Percentiles rank a stretch among this genome's conserved stretches.
Conservation (phyloP, 2,329 filamentous ascomycete genomes). For the Apiospora koreana region DNA sequence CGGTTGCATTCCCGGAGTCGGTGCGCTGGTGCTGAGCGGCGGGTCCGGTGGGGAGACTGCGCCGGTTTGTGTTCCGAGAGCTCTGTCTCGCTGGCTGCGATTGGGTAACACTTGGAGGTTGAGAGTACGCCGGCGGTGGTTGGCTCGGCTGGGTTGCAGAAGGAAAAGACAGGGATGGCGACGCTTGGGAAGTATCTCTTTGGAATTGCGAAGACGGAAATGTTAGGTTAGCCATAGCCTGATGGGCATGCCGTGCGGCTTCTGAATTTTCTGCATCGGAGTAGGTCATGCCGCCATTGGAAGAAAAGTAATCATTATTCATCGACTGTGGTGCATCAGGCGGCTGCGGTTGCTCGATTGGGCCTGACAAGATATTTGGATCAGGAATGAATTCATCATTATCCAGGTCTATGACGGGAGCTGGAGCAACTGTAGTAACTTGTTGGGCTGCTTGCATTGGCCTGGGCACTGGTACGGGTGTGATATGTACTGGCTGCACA, state of each 20-base stretch:
- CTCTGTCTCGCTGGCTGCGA: constrained; percentile 14
- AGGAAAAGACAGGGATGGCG: constrained; percentile 20
- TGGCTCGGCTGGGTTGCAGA: constrained; percentile 12
- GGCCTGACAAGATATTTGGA: constrained; percentile 31
- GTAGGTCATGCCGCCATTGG: constrained; percentile 13
- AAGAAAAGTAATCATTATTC: constrained; percentile 21
- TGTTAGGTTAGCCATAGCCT: constrained; percentile 8
- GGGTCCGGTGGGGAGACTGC: constrained; percentile 10
- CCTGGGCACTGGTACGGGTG: neutral
- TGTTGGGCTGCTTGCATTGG: neutral
- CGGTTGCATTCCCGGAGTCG: neutral
- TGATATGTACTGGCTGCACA: neutral
- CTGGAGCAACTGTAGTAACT: neutral
- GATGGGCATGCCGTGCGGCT: neutral
- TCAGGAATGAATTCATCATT: constrained; percentile 36
- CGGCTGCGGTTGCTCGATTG: constrained; percentile 23
- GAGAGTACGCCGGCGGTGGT: neutral
- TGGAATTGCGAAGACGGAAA: constrained; percentile 1
- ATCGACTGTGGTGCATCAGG: constrained; percentile 14
- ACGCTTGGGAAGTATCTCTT: neutral
- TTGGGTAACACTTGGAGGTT: constrained; percentile 10
- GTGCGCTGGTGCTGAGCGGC: neutral
- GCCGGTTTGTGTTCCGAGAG: constrained; percentile 2
- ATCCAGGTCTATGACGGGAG: constrained; percentile 23
- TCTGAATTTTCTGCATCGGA: neutral